Evolutionary conservation across 2,329 filamentous ascomycete genomes (phyloP).

Genomic region (Aureobasidium zeae): DNA sequence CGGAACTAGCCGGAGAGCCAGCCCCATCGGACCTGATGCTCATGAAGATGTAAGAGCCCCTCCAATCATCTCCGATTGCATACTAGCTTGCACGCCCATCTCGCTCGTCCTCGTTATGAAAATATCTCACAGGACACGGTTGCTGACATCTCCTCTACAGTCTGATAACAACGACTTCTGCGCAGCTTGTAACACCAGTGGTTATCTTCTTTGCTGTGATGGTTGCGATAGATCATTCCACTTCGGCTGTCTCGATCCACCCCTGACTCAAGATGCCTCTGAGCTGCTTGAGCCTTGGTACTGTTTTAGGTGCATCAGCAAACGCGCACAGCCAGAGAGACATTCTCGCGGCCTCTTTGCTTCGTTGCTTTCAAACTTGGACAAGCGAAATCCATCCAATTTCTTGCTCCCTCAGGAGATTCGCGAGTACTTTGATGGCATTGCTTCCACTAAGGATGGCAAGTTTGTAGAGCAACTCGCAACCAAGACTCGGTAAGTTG

Average conservation of each 20-base stretch:
- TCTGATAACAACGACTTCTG: slow-evolving; percentile 80
- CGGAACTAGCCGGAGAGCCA: slow-evolving; percentile 54
- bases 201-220: slow-evolving; percentile 86
- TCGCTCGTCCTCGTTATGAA: background rate
- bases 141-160: slow-evolving; percentile 35
- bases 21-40: slow-evolving; percentile 52
- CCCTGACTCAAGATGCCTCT: slow-evolving; percentile 45
- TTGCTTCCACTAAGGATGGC: slow-evolving; percentile 65
- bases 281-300: slow-evolving; percentile 63
- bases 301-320: slow-evolving; percentile 61
- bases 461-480: slow-evolving; percentile 65
- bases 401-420: slow-evolving; percentile 57
- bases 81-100: background rate
- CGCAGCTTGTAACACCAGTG: slow-evolving; percentile 72
- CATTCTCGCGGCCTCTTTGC: slow-evolving; percentile 49
- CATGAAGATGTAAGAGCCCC: slow-evolving; percentile 47
- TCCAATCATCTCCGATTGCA: slow-evolving; percentile 27
- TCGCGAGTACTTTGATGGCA: slow-evolving; percentile 69
- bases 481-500: slow-evolving; percentile 49
- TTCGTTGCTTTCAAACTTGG: slow-evolving; percentile 47
- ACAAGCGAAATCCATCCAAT: slow-evolving; percentile 28
- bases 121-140: slow-evolving; percentile 12
- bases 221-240: slow-evolving; percentile 86
- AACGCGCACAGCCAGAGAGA: slow-evolving; percentile 27
- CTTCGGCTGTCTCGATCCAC: slow-evolving; percentile 77